Evolutionary conservation across 345 rosid species (phyloP), one percentile per base, ranked within the genome.

Genomic region (Bruguiera parviflora): DNA sequence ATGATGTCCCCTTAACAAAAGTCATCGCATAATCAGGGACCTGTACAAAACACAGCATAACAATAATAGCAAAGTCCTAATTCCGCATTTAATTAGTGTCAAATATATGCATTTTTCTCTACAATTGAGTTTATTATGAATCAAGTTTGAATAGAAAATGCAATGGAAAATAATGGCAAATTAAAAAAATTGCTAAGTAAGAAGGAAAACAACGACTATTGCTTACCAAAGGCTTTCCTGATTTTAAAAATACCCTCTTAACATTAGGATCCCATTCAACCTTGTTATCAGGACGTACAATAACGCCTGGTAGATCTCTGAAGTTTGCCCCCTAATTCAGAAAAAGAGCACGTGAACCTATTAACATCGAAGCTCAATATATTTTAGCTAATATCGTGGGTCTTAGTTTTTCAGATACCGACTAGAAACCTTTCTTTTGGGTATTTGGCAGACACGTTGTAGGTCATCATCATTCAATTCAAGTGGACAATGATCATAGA

Each of bases 271-370:
- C 88, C 78, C 61, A 80, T 56, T 76, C 77, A 32, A 82, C 88
- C 62, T 67, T 79, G 8, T 87, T 87, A 18, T 79, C 79, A 0
- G 55, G 29, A 32, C 85, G 75, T 27, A 87, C 85, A 11, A 51
- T 67, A 1, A 87, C 87, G 18, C 92, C 96, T 8, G 89, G 85
- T 33, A 87, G 76, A 71, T 89, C 87, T 62, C 96, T 80, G 56
- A 88, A 90, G 69, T 77, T 82, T 5, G 85, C 93, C 43, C 88
- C 87, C 96, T 88, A 18, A 19, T 70, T 64, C 22, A 63, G 53
- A 61, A 29, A 35, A 53, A 68, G 20, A 37, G 37, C 13, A 68
- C 28, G 20, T 51, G 7, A 7, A 5, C 7, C 16, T n/a, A 55
- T 13, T 9, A 55, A 22, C 10, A 52, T 18, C 5, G 11, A 53